Evolutionary conservation across 768 basidiomycete genomes (phyloP).

Genomic region (Termitomyces sp.): DNA sequence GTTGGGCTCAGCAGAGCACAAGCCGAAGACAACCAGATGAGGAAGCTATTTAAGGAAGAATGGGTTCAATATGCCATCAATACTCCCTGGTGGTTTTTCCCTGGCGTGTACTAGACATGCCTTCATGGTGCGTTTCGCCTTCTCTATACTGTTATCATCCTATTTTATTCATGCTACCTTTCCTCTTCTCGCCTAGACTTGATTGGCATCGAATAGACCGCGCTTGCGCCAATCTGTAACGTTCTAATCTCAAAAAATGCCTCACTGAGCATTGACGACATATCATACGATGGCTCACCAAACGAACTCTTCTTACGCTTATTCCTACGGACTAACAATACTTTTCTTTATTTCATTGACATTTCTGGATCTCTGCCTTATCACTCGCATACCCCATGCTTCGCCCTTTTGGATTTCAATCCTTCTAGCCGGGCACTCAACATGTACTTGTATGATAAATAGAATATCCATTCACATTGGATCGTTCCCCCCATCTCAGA

Average conservation of each 20-base stretch:
- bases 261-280: slow-evolving; percentile 4
- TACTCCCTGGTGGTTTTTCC: slow-evolving; percentile 47
- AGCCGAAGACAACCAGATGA: slow-evolving; percentile 49
- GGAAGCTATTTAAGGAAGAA: slow-evolving; percentile 38
- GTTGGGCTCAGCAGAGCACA: slow-evolving; percentile 44
- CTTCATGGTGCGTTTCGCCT: background rate
- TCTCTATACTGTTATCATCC: background rate
- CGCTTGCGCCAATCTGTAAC: background rate
- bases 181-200: background rate
- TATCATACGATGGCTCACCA: slow-evolving; percentile 1
- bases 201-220: background rate
- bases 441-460: slow-evolving; percentile 9
- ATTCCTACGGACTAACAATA: slow-evolving; percentile 5
- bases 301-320: background rate
- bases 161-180: background rate
- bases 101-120: slow-evolving; percentile 33
- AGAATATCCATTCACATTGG: background rate
- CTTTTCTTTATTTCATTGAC: slow-evolving; percentile 7
- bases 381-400: background rate
- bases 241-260: slow-evolving; percentile 5
- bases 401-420: background rate
- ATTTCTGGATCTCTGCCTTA: slow-evolving; percentile 6
- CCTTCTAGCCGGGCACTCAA: background rate
- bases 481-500: background rate
- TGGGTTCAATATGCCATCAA: slow-evolving; percentile 44